Evolutionary conservation across 805 yeast genomes (phyloP).

Genomic region (Metschnikowia amazonensis): DNA sequence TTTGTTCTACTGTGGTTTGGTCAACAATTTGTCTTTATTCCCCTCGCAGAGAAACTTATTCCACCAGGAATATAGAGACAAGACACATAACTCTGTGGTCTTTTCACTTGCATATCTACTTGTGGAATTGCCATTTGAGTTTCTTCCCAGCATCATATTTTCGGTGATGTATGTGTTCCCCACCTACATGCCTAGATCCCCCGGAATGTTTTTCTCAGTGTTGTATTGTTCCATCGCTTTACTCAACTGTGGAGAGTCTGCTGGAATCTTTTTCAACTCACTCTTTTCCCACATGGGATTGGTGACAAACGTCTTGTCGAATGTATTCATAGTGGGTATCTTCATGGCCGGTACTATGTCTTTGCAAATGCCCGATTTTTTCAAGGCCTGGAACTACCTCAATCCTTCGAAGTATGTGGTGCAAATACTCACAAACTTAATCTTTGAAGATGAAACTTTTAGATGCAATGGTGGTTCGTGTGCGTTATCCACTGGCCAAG

Average conservation of each 20-base stretch:
- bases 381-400: constrained; percentile 69
- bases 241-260: constrained; percentile 75
- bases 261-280: constrained; percentile 78
- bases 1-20: constrained; percentile 73
- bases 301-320: constrained; percentile 70
- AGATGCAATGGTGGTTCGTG: constrained; percentile 50
- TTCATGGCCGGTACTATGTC: constrained; percentile 87
- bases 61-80: constrained; percentile 74
- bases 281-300: constrained; percentile 71
- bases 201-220: constrained; percentile 62
- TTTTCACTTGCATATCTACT: constrained; percentile 58
- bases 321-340: constrained; percentile 64
- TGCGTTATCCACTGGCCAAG: constrained; percentile 48
- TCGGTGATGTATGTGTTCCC: constrained; percentile 62
- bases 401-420: constrained; percentile 76
- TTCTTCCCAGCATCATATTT: constrained; percentile 55
- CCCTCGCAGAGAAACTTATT: constrained; percentile 72
- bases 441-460: constrained; percentile 49
- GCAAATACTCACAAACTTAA: constrained; percentile 54
- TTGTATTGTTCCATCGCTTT: constrained; percentile 51
- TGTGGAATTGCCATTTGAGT: constrained; percentile 67
- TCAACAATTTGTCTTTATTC: constrained; percentile 71
- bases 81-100: constrained; percentile 60
- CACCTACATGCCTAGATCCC: constrained; percentile 67
- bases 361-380: constrained; percentile 63